A percentile compares a stretch with the other conserved stretches of the same genome.
These are phyloP conservation scores for Cytospora chrysosperma DNA, from an alignment of 2,329 filamentous ascomycete genomes.

Conservation along the genomic window DNA sequence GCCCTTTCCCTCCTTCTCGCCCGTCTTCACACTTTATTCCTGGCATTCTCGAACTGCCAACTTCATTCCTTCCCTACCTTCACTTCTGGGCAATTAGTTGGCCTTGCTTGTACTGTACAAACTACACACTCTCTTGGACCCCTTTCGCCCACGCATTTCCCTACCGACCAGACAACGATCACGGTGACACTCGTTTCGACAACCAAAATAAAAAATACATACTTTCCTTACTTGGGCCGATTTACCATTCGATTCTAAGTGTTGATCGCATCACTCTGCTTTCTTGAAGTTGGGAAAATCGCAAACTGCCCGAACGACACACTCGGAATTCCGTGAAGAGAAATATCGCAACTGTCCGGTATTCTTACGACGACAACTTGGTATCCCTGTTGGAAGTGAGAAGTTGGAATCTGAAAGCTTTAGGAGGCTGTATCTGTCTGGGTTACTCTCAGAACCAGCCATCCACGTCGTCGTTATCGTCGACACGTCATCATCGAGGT, in stretches of 20 bases:
- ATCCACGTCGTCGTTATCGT: not conserved
- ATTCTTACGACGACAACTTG: not conserved
- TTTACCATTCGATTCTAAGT: constrained; percentile 21
- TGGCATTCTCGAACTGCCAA: constrained; percentile 11
- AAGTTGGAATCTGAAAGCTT: not conserved
- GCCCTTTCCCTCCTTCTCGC: constrained; percentile 5
- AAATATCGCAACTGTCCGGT: not conserved
- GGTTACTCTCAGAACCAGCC: constrained; percentile 15
- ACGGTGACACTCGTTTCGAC: constrained; percentile 16
- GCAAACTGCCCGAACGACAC: not conserved
- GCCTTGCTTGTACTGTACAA: not conserved
- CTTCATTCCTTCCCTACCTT: constrained; percentile 8
- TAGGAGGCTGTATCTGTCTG: constrained; percentile 3
- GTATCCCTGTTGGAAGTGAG: not conserved
- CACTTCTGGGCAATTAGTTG: not conserved
- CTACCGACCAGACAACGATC: constrained; percentile 14
- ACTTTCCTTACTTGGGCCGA: constrained; percentile 13
- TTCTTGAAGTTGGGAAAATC: not conserved
- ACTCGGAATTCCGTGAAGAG: not conserved
- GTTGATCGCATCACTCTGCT: constrained; percentile 25
- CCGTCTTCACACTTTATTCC: constrained; percentile 15
- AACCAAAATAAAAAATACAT: not conserved
- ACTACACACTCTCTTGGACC: constrained; percentile 14
- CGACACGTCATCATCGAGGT: constrained; percentile 13
- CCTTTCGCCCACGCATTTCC: constrained; percentile 16